phyloP scores from a whole-genome alignment of 495 filamentous ascomycete species.

The Cercophora newfieldiana region DNA sequence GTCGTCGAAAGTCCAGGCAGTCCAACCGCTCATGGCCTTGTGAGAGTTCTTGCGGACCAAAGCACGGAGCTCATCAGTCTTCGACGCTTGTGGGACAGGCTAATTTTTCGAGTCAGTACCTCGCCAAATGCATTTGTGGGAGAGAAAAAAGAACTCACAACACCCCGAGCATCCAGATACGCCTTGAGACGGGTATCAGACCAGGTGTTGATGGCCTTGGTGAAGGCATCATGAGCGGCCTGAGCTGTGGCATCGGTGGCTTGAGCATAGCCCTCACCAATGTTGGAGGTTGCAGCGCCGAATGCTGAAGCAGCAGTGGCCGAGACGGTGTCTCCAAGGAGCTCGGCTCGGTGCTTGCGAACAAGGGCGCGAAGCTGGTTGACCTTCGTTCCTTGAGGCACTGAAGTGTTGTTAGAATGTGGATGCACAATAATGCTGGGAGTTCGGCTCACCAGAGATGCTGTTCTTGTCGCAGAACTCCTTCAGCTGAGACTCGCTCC shows the following conservation, averaged over 20 bases:
- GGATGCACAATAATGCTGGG: neutral
- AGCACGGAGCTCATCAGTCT: slow-evolving; percentile 77
- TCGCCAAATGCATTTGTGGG: too few species aligned
- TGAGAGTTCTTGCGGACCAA: slow-evolving; percentile 70
- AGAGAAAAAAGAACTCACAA: slow-evolving; percentile 28
- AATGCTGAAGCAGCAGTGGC: slow-evolving; percentile 63
- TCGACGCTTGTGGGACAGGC: slow-evolving; percentile 73
- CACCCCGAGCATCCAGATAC: slow-evolving; percentile 65
- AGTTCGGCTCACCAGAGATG: slow-evolving; percentile 50
- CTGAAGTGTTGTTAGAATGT: slow-evolving; percentile 59
- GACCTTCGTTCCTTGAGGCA: slow-evolving; percentile 84
- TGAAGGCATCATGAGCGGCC: slow-evolving; percentile 68
- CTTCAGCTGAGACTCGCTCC: slow-evolving; percentile 86
- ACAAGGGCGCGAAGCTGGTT: slow-evolving; percentile 91
- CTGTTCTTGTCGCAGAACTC: slow-evolving; percentile 88
- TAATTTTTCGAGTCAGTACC: slow-evolving; percentile 40
- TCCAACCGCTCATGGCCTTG: slow-evolving; percentile 70
- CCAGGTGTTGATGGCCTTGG: slow-evolving; percentile 64
- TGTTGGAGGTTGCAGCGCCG: slow-evolving; percentile 80
- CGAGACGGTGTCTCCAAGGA: slow-evolving; percentile 66
- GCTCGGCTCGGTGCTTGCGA: slow-evolving; percentile 78
- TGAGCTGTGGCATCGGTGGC: slow-evolving; percentile 70
- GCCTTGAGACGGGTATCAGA: slow-evolving; percentile 75
- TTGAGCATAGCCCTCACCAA: slow-evolving; percentile 72
- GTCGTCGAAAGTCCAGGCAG: slow-evolving; percentile 83